These are phyloP conservation scores for Hebeloma cylindrosporum DNA, from an alignment of 768 basidiomycete species.

Conservation along the genomic window DNA sequence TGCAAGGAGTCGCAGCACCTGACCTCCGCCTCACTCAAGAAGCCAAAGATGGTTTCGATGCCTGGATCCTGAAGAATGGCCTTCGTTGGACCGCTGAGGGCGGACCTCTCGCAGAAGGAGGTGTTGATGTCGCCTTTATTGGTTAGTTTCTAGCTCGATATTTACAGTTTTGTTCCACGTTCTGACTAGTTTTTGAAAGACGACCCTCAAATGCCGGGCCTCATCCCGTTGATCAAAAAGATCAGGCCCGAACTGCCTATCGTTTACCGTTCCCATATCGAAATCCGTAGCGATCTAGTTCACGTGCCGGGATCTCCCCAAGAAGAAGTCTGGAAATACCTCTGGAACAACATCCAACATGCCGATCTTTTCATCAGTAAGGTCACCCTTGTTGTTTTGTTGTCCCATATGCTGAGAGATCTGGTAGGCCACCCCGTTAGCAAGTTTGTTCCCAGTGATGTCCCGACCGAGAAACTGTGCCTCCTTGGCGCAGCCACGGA, in stretches of 20 bases:
- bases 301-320: conserved; percentile 82
- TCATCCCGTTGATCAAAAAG: conserved; percentile 91
- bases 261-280: conserved; percentile 93
- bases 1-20: conserved; percentile 87
- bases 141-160: conserved; percentile 42
- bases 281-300: conserved; percentile 86
- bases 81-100: conserved; percentile 85
- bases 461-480: conserved; percentile 66
- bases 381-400: conserved; percentile 17
- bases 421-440: conserved; percentile 79
- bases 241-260: conserved; percentile 83
- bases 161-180: background rate
- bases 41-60: conserved; percentile 77
- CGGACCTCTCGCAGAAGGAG: conserved; percentile 79
- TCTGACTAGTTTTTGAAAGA: conserved; percentile 35
- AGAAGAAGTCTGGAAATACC: conserved; percentile 91
- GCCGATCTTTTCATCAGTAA: conserved; percentile 89
- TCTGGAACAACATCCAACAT: conserved; percentile 89
- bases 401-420: background rate
- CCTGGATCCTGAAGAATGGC: conserved; percentile 90
- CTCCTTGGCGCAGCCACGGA: conserved; percentile 85
- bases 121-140: conserved; percentile 87
- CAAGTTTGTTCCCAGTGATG: conserved; percentile 90
- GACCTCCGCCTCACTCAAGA: conserved; percentile 76
- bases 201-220: conserved; percentile 92